Evolutionary conservation across 2,329 filamentous ascomycete genomes (phyloP).

Genomic region (Diaporthe vexans): DNA sequence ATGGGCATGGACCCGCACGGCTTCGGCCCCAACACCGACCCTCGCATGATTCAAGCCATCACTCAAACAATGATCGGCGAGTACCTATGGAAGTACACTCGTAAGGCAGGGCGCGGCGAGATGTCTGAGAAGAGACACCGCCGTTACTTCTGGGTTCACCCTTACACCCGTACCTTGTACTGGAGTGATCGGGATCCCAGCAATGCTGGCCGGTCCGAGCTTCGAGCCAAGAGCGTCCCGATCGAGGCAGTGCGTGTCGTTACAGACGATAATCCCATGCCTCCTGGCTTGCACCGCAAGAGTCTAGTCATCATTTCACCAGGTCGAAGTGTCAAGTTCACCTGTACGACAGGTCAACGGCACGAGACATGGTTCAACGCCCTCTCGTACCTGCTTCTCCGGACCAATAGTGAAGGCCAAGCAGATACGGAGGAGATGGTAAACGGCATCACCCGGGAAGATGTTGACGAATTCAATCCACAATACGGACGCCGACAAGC

Average conservation of each 20-base stretch:
- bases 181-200: constrained; percentile 95
- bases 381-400: constrained; percentile 89
- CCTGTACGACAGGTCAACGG: constrained; percentile 90
- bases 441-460: constrained; percentile 70
- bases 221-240: constrained; percentile 87
- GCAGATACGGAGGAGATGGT: constrained; percentile 72
- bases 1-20: constrained; percentile 68
- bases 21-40: constrained; percentile 83
- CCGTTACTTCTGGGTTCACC: constrained; percentile 99
- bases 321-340: constrained; percentile 91
- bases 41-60: constrained; percentile 98
- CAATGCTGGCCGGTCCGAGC: constrained; percentile 80
- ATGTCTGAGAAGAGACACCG: constrained; percentile 92
- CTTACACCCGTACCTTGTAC: constrained; percentile 95
- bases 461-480: constrained; percentile 87
- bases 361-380: constrained; percentile 99
- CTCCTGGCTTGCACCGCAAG: constrained; percentile 94
- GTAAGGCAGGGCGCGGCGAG: constrained; percentile 89
- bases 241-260: constrained; percentile 95
- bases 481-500: constrained; percentile 58
- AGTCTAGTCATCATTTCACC: constrained; percentile 92
- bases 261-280: constrained; percentile 94
- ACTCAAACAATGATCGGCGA: constrained; percentile 99
- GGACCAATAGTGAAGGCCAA: constrained; percentile 76
- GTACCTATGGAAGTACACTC: constrained; percentile 98